Evolutionary conservation across 305 asterid genomes (phyloP).

Genomic region (Fraxinus paxiana): DNA sequence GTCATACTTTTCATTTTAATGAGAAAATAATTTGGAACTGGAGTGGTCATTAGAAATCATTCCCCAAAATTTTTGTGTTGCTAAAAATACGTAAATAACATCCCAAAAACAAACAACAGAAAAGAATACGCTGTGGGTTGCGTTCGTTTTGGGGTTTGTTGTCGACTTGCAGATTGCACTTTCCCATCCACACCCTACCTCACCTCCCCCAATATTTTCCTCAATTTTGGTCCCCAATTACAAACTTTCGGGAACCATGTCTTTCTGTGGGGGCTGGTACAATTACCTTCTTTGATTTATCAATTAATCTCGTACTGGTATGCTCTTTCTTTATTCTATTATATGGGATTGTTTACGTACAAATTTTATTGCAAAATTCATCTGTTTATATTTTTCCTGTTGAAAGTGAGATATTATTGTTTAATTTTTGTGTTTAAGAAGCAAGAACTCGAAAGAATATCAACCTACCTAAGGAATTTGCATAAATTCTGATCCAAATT

Average conservation of each 20-base stretch:
- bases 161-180: constrained; percentile 22
- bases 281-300: constrained; percentile 2
- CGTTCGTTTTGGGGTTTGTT: constrained; percentile 21
- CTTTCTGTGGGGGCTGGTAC: constrained; percentile 14
- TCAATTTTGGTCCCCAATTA: background rate
- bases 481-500: background rate
- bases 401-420: background rate
- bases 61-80: background rate
- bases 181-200: background rate
- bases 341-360: background rate
- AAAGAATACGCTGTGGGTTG: constrained; percentile 18
- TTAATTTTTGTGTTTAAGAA: constrained; percentile 6
- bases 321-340: background rate
- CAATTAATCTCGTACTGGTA: constrained; percentile 7
- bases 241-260: background rate
- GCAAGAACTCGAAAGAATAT: constrained; percentile 1
- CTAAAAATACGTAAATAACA: background rate
- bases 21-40: no score
- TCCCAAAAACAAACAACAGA: background rate
- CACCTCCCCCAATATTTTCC: background rate
- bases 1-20: no score
- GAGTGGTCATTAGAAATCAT: no score
- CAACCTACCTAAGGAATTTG: background rate
- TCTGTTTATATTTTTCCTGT: background rate
- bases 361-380: background rate